Conservation (phyloP, 345 rosid species). For the Brassica juncea region DNA sequence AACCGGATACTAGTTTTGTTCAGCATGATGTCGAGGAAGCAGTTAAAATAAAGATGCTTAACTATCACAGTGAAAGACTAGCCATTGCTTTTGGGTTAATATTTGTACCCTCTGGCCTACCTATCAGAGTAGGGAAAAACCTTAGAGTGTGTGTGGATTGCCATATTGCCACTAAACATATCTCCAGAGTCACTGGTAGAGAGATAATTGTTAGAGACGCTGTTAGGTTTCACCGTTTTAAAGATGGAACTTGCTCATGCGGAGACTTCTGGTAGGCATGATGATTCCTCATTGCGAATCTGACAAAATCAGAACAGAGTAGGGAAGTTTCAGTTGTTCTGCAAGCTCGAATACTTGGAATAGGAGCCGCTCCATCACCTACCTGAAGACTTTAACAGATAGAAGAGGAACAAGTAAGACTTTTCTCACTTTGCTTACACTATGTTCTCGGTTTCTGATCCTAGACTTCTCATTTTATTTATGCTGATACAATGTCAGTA, state of each 20-base stretch:
- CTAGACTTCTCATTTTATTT: not conserved
- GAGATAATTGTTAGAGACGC: conserved; percentile 94
- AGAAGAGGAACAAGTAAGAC: conserved; percentile 39
- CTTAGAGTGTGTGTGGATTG: conserved; percentile 93
- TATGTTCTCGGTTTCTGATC: not conserved
- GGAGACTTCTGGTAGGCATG: conserved; percentile 89
- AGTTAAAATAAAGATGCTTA: conserved; percentile 79
- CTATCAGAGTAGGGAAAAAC: conserved; percentile 77
- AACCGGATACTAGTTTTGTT: conserved; percentile 72
- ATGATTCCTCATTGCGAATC: not conserved
- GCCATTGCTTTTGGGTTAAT: conserved; percentile 89
- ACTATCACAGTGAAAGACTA: conserved; percentile 85
- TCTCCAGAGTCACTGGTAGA: conserved; percentile 77
- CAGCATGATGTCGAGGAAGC: conserved; percentile 76
- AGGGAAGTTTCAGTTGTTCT: conserved; percentile 9
- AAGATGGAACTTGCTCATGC: conserved; percentile 89
- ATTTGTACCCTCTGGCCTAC: conserved; percentile 65
- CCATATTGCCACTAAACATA: conserved; percentile 83
- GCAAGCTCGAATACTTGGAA: conserved; percentile 8
- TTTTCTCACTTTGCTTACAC: conserved; percentile 14
- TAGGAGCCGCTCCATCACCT: conserved; percentile 12
- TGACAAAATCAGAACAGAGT: conserved; percentile 19
- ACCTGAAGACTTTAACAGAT: not conserved
- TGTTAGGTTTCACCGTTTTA: conserved; percentile 80
- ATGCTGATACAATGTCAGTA: conserved; percentile 13